Evolutionary conservation across 805 yeast genomes (phyloP), one percentile per base, ranked within the genome.

Genomic region (Tetrapisispora nanseiensis): DNA sequence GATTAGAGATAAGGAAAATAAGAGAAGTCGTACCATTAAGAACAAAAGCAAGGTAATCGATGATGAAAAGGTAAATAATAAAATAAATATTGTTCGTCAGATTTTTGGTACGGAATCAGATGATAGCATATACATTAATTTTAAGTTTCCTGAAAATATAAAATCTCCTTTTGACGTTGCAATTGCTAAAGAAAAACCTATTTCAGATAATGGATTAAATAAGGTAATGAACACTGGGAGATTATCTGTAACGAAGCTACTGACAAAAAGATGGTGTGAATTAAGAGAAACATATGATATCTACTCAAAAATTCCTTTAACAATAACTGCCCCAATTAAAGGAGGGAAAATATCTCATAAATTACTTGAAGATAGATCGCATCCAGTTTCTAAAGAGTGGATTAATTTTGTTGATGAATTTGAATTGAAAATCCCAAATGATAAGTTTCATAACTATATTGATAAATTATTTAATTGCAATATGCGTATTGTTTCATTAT

Each of bases 211-310:
- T 3, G 9, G 8, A 3, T 21, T 26, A 11, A n/a, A 15, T n/a
- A 39, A 39, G n/a, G 37, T 34, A 24, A 12, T 23, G 13, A 29
- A 20, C 6, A 40, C 34, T 10, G 26, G 40, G 6, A 46, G 65
- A 26, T 43, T 61, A 12, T 58, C 63, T 9, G 86, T 82, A 4
- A 80, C 89, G 0, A 72, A 69, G 42, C 55, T 83, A 8, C 59
- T 80, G 10, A 74, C 81, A 0, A 67, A 72, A 26, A 59, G 69
- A 13, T 82, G 86, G 84, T 83, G 92, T 64, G 90, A 83, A 57
- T 60, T 82, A 36, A 62, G 76, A 32, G 68, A 64, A 16, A 68
- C 71, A 45, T 82, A 76, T 54, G 67, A 69, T 20, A 54, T 76
- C 0, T 82, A 73, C 49, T 62, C 79, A 0, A 68, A 69, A 18